Evolutionary conservation across 2,329 filamentous ascomycete species (phyloP), one percentile per base, ranked within the genome.

Genomic region (Fusarium sp.): DNA sequence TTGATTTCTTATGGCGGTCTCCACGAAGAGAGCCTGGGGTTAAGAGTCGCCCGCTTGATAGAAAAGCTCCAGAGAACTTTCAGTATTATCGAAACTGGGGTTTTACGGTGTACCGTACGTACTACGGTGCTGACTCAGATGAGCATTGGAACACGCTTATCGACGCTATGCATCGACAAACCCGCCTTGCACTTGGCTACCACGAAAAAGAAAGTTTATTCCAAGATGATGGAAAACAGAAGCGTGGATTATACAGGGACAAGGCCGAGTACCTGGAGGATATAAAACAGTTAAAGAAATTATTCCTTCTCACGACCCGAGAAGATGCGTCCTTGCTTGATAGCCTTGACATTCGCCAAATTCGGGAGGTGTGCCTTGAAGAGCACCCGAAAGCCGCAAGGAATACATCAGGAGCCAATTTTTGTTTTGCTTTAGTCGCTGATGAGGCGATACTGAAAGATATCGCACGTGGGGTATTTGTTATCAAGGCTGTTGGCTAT

Each of bases 401-500:
- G 10, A 53, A 38, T n/a, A 56, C 55, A 47, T 28, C 24, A 12
- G 59, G 46, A 3, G 18, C 33, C 1, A 3, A 8, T 1, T 55
- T 60, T 3, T 20, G 16, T 9, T 60, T 57, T 13, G 43, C 31
- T 2, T 53, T 68, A 12, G 18, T 66, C 3, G 60, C 49, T 2
- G 60, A 68, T 28, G 29, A 69, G 24, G 21, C 39, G 5, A 37
- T 68, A 4, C 23, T 69, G 0, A 59, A 57, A 5, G 61, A 38
- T 6, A 57, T 69, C 7, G 33, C 48, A 0, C 23, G 11, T n/a
- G 16, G 16, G 26, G 23, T 43, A 7, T 43, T 43, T 43, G 8
- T 28, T 3, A 20, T 43, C 3, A 43, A 43, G 12, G 41, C 26
- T 20, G 5, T 43, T 43, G 24, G 41, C n/a, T 43, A 43, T n/a